Evolutionary conservation across 495 filamentous ascomycete species (phyloP).

Genomic region (Aspergillus biplanus): DNA sequence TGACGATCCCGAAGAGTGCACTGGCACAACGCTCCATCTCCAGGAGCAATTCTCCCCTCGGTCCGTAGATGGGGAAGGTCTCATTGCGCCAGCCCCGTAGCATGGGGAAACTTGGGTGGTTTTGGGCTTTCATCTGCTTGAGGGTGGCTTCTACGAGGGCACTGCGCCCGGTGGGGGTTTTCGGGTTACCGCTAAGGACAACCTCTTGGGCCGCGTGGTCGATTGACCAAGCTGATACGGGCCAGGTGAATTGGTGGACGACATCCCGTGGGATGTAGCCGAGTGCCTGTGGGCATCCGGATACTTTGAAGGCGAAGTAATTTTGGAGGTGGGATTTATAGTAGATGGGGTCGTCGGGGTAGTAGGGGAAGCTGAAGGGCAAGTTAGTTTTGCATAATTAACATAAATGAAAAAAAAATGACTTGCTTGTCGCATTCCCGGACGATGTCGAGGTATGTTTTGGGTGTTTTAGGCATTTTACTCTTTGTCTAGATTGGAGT

Average conservation of each 20-base stretch:
- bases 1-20: constrained; percentile 55
- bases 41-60: constrained; percentile 34
- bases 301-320: constrained; percentile 42
- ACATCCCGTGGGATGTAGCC: constrained; percentile 59
- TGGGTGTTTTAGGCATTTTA: no score
- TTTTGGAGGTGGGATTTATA: no score
- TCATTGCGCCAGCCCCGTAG: constrained; percentile 57
- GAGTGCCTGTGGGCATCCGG: constrained; percentile 40
- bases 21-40: constrained; percentile 52
- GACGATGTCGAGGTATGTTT: no score
- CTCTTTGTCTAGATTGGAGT: no score
- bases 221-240: constrained; percentile 44
- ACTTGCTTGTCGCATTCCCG: no score
- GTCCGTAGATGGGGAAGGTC: constrained; percentile 47
- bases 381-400: no score
- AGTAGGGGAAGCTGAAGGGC: no score
- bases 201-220: constrained; percentile 35
- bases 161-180: constrained; percentile 31
- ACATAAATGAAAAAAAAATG: no score
- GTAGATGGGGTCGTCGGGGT: no score
- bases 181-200: neutral
- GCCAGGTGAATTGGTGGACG: constrained; percentile 53
- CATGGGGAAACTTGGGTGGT: constrained; percentile 66
- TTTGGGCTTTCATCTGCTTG: constrained; percentile 33
- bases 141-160: constrained; percentile 15